These are phyloP conservation scores for grape (Vitis vinifera) DNA, from an alignment of 164 flowering plant genomes.

Conservation along the genomic window DNA sequence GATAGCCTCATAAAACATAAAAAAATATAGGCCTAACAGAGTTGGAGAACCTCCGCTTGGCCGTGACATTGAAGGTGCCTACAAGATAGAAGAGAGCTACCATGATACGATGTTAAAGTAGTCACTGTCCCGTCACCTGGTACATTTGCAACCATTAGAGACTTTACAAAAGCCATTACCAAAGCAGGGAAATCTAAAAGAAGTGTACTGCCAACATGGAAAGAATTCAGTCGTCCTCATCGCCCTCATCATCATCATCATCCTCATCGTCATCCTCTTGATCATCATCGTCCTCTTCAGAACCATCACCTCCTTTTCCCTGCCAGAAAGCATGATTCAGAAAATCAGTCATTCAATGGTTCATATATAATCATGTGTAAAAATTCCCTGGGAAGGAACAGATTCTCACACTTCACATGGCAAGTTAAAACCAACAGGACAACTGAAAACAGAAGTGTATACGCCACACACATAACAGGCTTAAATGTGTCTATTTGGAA, in stretches of 20 bases:
- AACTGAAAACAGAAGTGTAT: too few species aligned
- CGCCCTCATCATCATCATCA: constrained; percentile 35
- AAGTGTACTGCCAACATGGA: background rate
- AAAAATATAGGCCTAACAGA: background rate
- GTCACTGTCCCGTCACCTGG: constrained; percentile 7
- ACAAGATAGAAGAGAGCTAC: constrained; percentile 3
- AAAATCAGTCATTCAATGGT: background rate
- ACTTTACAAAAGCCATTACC: constrained; percentile 25
- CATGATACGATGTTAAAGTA: background rate
- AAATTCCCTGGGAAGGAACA: too few species aligned
- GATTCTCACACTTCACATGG: too few species aligned
- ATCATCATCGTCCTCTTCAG: constrained; percentile 50
- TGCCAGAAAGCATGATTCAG: constrained; percentile 13
- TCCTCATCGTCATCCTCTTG: constrained; percentile 38
- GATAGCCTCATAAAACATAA: background rate
- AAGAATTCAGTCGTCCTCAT: constrained; percentile 17
- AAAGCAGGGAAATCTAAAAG: constrained; percentile 8
- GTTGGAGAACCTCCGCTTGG: background rate
- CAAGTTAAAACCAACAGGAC: too few species aligned
- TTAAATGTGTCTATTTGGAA: too few species aligned
- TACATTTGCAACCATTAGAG: constrained; percentile 14
- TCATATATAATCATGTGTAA: too few species aligned
- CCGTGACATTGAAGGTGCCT: constrained; percentile 1
- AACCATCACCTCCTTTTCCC: constrained; percentile 41
- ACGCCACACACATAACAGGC: too few species aligned